Conservation (phyloP, 2,329 filamentous ascomycete genomes). For the Colletotrichum brevisporum region DNA sequence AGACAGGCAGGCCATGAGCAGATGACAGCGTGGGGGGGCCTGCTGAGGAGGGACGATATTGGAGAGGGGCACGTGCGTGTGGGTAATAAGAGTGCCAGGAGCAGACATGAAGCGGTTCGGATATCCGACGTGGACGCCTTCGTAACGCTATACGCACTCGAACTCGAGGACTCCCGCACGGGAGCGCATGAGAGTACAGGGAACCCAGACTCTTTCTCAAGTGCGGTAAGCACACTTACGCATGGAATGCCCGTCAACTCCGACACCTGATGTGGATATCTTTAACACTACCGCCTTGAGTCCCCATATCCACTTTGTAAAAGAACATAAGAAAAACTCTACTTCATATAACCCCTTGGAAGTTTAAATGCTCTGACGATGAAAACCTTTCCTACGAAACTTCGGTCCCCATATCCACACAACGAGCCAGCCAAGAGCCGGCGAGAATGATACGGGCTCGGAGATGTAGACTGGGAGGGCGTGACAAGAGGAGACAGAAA, state of each 20-base stretch:
- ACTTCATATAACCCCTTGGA: too few relatives aligned
- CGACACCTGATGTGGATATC: not conserved
- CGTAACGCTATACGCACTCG: constrained; percentile 8
- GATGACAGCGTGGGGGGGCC: constrained; percentile 19
- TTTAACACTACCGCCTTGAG: too few relatives aligned
- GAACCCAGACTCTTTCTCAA: not conserved
- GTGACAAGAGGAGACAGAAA: too few relatives aligned
- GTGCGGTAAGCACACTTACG: constrained; percentile 7
- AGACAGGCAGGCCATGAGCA: not conserved
- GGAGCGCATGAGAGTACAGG: not conserved
- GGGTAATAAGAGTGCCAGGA: not conserved
- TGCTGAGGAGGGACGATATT: not conserved
- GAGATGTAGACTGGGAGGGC: too few relatives aligned
- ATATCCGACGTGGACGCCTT: constrained; percentile 7
- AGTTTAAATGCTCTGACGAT: too few relatives aligned
- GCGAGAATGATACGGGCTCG: too few relatives aligned
- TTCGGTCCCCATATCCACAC: too few relatives aligned
- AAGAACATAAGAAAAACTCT: too few relatives aligned
- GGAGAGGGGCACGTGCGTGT: not conserved
- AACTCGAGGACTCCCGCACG: not conserved
- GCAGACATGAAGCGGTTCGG: not conserved
- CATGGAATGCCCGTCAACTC: constrained; percentile 23
- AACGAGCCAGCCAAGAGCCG: too few relatives aligned
- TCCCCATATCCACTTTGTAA: too few relatives aligned
- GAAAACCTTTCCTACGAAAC: too few relatives aligned